Base-by-base conservation (phyloP, 192 early-diverging fungal genomes). In the Podila epicladia region DNA sequence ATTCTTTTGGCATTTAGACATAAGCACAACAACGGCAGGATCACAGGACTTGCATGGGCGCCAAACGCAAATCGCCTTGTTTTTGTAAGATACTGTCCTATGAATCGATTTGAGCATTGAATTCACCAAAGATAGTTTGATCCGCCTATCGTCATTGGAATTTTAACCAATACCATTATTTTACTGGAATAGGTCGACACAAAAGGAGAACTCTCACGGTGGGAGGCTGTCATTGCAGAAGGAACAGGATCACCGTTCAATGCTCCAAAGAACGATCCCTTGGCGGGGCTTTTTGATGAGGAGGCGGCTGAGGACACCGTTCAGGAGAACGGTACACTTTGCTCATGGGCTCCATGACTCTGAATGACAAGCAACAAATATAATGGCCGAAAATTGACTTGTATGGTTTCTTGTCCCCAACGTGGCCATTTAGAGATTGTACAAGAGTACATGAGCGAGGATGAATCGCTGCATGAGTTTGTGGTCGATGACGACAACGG, bases 401-500 rank as follows among this genome's bases (percentile, higher is more conserved):
- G 53, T 24, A 22, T 55, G 53, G 35, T 37, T 37, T 9, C 35
- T 24, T 12, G n/a, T 26, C 24, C 24, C 38, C 2, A 45, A 17
- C 41, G 15, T 45, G 15, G 72, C 19, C 45, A 29, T 24, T 60
- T 76, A 62, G 70, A 87, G 12, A 75, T 72, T 35, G 83, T 75
- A 17, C 65, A 48, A 11, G 78, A 73, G 11, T 67, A 69, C 50
- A 60, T 68, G 62, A 76, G 86, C 28, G 86, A 82, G 20, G 88
- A 82, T 17, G 92, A 90, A 11, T 91, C 82, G n/a, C 58, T 92
- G 53, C 87, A 94, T 61, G 92, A 96, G 65, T 98, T 98, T 90
- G 91, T 98, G 1, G 93, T 92, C 0, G 95, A 97, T 73, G 97
- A 98, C 75, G 94, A 96, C 64, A 93, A 91, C 17, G 91, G 82